phyloP scores from a whole-genome alignment of 257 asterid species.

The Fraxinus pennsylvanica region DNA sequence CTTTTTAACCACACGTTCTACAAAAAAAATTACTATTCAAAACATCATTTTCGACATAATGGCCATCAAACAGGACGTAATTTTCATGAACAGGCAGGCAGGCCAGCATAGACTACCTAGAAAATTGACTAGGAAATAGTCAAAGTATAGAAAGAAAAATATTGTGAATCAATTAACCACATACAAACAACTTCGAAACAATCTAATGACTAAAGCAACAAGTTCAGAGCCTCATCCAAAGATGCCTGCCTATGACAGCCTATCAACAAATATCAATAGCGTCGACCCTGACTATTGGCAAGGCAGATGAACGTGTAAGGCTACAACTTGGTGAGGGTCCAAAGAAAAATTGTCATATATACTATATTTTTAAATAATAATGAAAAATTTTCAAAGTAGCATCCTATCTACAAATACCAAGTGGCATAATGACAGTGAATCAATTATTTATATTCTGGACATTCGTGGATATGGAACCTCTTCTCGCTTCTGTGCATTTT shows the following conservation, averaged over 20 bases:
- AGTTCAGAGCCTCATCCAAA: neutral
- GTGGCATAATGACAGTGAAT: conserved; percentile 3
- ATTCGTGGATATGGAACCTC: conserved; percentile 37
- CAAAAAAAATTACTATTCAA: too few relatives aligned
- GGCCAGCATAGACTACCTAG: too few relatives aligned
- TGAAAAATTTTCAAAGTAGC: too few relatives aligned
- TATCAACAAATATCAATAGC: neutral
- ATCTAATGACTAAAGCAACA: neutral
- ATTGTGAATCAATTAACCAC: too few relatives aligned
- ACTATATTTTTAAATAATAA: too few relatives aligned
- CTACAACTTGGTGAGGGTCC: too few relatives aligned
- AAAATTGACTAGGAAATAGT: neutral
- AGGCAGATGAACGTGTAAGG: too few relatives aligned
- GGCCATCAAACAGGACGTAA: too few relatives aligned
- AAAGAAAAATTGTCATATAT: too few relatives aligned
- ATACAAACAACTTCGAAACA: neutral
- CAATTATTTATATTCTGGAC: neutral
- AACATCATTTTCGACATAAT: too few relatives aligned
- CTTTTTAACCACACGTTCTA: too few relatives aligned
- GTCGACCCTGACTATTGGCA: too few relatives aligned
- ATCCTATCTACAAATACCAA: neutral
- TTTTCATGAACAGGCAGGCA: neutral
- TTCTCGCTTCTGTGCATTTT: conserved; percentile 25
- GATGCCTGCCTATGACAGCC: neutral
- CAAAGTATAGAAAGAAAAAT: neutral